A percentile compares a stretch with the other conserved stretches of the same genome.
phyloP scores from a whole-genome alignment of 2,329 filamentous ascomycete species.

The Paracoccidioides lutzii region DNA sequence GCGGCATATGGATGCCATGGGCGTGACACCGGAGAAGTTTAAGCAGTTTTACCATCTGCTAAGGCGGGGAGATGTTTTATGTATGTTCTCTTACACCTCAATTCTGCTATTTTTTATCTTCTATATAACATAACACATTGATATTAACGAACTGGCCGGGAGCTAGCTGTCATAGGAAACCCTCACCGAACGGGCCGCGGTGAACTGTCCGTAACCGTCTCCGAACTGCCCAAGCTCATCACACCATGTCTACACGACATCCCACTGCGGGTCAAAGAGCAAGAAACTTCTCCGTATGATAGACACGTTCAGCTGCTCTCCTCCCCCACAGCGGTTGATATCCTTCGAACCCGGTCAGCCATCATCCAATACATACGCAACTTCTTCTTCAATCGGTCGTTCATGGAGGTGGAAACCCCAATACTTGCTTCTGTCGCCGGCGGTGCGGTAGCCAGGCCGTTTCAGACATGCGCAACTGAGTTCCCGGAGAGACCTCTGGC shows the following conservation, averaged over 20 bases:
- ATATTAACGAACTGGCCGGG: background rate
- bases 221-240: constrained; percentile 55
- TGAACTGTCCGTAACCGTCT: constrained; percentile 61
- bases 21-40: constrained; percentile 32
- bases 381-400: constrained; percentile 58
- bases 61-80: constrained; percentile 70
- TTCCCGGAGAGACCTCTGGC: constrained; percentile 59
- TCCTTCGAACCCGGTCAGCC: constrained; percentile 58
- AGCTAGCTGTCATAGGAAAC: constrained; percentile 53
- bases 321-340: constrained; percentile 53
- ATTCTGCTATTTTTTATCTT: background rate
- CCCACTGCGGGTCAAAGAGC: constrained; percentile 56
- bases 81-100: constrained; percentile 38
- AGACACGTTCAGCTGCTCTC: constrained; percentile 81
- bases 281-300: constrained; percentile 59
- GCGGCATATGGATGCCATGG: constrained; percentile 29
- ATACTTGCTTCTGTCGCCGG: constrained; percentile 70
- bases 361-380: constrained; percentile 62
- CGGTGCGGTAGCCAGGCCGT: constrained; percentile 79
- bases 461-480: constrained; percentile 66
- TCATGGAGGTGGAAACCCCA: constrained; percentile 83
- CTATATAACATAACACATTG: background rate
- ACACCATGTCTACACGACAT: constrained; percentile 69
- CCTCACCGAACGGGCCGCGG: constrained; percentile 59
- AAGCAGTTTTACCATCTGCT: constrained; percentile 53